Base-by-base conservation (phyloP, 495 filamentous ascomycete species). In the Penicillium pulvis region DNA sequence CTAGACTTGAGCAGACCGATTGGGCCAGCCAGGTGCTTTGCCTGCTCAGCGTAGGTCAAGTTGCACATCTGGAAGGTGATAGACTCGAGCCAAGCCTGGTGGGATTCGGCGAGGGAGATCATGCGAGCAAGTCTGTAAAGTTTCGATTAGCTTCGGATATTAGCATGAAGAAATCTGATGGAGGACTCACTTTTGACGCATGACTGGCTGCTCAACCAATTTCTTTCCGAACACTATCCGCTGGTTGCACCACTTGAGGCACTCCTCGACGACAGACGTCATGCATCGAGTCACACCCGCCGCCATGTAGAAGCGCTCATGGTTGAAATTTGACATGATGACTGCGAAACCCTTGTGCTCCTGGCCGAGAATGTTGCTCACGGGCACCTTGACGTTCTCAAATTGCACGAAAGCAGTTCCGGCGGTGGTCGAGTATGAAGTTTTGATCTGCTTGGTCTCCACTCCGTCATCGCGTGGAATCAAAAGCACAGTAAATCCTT, bases 321-420 rank as follows among this genome's bases (percentile, higher is more conserved):
- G 88, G 79, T 91, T 91, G 79, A 93, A 92, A 75, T 93, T 93
- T 75, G 80, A 84, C 69, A 93, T 89, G 72, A 94, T 91, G n/a
- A 94, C 90, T 49, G 86, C 82, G 71, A 96, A 92, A 11, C 91
- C 91, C 76, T 93, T 90, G 81, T 94, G 83, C 67, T 94, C 91
- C 70, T 89, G 80, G 56, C 91, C 91, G 8, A 96, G 82, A 12
- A 94, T 81, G 74, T 94, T 87, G 67, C 86, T 81, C 16, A 84
- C 85, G 3, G 91, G 91, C 9, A 94, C 91, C 77, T 92, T 91
- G 71, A 92, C 90, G 64, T 92, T 91, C 73, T 92, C 87, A 70
- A 90, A 94, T 54, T 91, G 87, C 63, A 96, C 83, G 70, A 85
- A 94, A 6, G 91, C 82, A 2, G 91, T 96, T 1, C 83, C 91